phyloP scores from a whole-genome alignment of 2,329 filamentous ascomycete species.

The Lachnellula subtilissima region DNA sequence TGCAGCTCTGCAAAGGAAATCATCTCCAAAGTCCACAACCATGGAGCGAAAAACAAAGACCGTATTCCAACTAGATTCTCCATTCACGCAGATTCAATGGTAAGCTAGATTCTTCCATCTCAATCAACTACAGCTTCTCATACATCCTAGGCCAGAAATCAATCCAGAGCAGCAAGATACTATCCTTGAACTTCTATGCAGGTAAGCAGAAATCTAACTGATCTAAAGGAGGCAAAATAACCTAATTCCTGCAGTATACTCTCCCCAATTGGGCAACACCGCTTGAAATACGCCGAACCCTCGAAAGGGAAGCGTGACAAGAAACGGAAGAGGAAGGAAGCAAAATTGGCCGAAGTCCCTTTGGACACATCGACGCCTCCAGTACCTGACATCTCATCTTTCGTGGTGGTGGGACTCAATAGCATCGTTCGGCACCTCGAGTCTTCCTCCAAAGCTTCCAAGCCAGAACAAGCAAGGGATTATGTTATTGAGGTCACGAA shows the following conservation, averaged over 20 bases:
- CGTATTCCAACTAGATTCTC: conserved; percentile 61
- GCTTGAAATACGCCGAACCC: conserved; percentile 45
- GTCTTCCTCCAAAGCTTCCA: conserved; percentile 15
- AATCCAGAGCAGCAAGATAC: conserved; percentile 53
- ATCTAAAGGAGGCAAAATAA: conserved; percentile 2
- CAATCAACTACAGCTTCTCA: neutral
- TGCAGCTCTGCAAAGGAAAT: neutral
- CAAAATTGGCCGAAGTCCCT: conserved; percentile 18
- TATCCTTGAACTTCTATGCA: conserved; percentile 63
- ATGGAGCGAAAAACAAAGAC: conserved; percentile 53
- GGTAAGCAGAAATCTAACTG: conserved; percentile 39
- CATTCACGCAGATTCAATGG: conserved; percentile 59
- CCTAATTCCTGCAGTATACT: conserved; percentile 47
- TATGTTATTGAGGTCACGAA: neutral
- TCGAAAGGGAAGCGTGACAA: conserved; percentile 59
- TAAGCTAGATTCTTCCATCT: conserved; percentile 31
- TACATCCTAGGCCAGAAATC: conserved; percentile 52
- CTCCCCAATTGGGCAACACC: conserved; percentile 58
- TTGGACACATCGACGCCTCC: conserved; percentile 30
- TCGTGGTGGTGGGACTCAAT: conserved; percentile 61
- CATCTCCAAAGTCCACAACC: neutral
- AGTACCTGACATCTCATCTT: conserved; percentile 48
- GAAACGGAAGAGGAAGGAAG: conserved; percentile 45
- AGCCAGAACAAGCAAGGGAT: conserved; percentile 1
- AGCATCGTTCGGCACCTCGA: conserved; percentile 55